A percentile compares a stretch with the other conserved stretches of the same genome.
These are phyloP conservation scores for Coprinopsis marcescibilis DNA, from an alignment of 768 basidiomycete genomes.

Conservation along the genomic window DNA sequence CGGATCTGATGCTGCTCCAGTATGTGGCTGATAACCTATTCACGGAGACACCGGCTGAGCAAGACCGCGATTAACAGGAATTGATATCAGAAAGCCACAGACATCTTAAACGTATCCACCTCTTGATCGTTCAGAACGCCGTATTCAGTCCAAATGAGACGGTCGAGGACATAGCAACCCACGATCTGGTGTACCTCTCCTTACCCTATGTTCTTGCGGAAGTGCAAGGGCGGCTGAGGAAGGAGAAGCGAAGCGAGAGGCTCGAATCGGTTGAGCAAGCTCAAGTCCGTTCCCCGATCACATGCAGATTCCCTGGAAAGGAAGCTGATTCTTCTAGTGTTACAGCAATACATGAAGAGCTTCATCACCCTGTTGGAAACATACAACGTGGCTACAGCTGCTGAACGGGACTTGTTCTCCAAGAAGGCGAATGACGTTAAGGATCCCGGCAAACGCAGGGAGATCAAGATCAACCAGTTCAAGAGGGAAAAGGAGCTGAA, in stretches of 20 bases:
- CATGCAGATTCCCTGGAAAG: not conserved
- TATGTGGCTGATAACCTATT: conserved; percentile 9
- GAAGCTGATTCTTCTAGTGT: conserved; percentile 19
- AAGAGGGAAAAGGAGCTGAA: conserved; percentile 80
- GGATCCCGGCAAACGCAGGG: conserved; percentile 70
- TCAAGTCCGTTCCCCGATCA: conserved; percentile 44
- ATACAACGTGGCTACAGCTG: conserved; percentile 61
- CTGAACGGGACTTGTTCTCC: conserved; percentile 51
- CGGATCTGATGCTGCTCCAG: conserved; percentile 40
- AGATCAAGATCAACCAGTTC: conserved; percentile 88
- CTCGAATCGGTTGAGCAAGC: conserved; percentile 47
- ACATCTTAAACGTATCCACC: conserved; percentile 49
- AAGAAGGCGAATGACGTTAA: conserved; percentile 40
- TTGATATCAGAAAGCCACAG: conserved; percentile 48
- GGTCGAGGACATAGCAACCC: conserved; percentile 76
- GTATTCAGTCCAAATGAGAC: conserved; percentile 83
- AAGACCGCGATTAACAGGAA: conserved; percentile 35
- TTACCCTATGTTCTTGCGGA: conserved; percentile 67
- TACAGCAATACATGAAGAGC: conserved; percentile 41
- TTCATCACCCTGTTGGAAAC: conserved; percentile 51
- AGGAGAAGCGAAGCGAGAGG: conserved; percentile 53
- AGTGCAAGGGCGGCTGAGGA: conserved; percentile 52
- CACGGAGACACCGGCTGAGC: not conserved
- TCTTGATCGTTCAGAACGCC: conserved; percentile 52
- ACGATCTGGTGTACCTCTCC: conserved; percentile 68